A percentile compares a stretch with the other conserved stretches of the same genome.
phyloP scores from a whole-genome alignment of 768 basidiomycete species.

The Tubosaeta sp. region DNA sequence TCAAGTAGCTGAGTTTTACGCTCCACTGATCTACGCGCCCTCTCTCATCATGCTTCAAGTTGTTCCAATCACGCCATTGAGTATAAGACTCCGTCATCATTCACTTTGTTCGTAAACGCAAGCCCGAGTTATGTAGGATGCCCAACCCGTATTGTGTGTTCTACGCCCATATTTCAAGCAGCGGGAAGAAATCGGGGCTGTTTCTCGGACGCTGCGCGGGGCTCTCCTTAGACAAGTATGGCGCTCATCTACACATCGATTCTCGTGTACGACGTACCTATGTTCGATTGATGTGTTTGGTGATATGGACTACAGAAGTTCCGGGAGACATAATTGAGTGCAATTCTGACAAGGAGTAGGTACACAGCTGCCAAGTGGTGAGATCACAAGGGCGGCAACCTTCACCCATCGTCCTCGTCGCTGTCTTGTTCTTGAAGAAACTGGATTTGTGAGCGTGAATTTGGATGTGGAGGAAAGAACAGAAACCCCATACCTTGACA shows the following conservation, averaged over 20 bases:
- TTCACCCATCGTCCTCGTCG: constrained; percentile 51
- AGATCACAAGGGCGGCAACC: not conserved
- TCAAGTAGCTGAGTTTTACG: too few relatives aligned
- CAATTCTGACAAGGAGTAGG: constrained; percentile 14
- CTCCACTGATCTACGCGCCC: too few relatives aligned
- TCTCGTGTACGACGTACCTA: constrained; percentile 4
- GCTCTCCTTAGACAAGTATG: not conserved
- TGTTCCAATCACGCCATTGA: too few relatives aligned
- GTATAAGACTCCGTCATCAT: too few relatives aligned
- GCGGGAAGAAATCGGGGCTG: not conserved
- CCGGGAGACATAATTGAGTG: constrained; percentile 8
- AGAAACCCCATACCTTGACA: constrained; percentile 62
- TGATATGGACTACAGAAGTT: not conserved
- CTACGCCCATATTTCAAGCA: too few relatives aligned
- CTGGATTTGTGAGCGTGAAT: constrained; percentile 49
- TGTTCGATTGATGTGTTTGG: not conserved
- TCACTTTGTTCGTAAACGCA: too few relatives aligned
- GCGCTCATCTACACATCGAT: not conserved
- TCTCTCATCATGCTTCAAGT: too few relatives aligned
- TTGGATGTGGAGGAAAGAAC: constrained; percentile 1
- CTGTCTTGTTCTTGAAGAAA: constrained; percentile 85
- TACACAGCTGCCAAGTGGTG: constrained; percentile 12
- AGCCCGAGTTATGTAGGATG: too few relatives aligned
- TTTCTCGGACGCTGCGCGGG: not conserved
- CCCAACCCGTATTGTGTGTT: too few relatives aligned